Evolutionary conservation across 148 eudicot species (phyloP), one percentile per base, ranked within the genome.

Genomic region (Rhododendron griersonianum): DNA sequence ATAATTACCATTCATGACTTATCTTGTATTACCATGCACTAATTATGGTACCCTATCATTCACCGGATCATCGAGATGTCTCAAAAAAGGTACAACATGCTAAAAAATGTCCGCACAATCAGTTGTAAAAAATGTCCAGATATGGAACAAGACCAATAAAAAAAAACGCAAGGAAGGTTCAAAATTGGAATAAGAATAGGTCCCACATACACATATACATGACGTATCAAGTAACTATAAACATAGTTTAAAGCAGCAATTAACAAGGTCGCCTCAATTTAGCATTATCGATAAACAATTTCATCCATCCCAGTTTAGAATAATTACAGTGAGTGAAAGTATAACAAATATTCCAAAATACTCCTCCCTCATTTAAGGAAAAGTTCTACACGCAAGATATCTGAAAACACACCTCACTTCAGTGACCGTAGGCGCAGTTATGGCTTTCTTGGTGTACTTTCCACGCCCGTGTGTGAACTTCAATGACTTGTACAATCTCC

Each of bases 381-480:
- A 80, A 51, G 21, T 80, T 16, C 63, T 30, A 18, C 57, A 44
- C 10, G 30, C 69, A 55, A 81, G 15, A 33, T 23, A 81, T 28
- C 2, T 47, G 28, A 28, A 73, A 53, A 61, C 85, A 69, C 88
- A 96, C 99, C 99, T 95, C 83, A 97, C 99, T 91, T 97, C 98
- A 77, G 98, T 95, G 74, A 97, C 94, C 7, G 93, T 92, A 85
- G 89, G 88, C 80, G 91, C 92, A 45, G 91, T 89, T 61, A 97
- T 93, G 80, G 93, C 90, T 86, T 87, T 92, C 81, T 93, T 93
- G 33, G 90, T 86, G 89, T 97, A 97, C 84, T 92, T 95, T 25
- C 93, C 95, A 83, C 98, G 98, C 28, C 99, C 99, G 88, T 96
- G 99, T 0, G 94, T 95, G 87, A 96, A 94, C 92, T 96, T 96